Conservation (phyloP, 306 rosid species). For the Cyclanthera cordifolia region DNA sequence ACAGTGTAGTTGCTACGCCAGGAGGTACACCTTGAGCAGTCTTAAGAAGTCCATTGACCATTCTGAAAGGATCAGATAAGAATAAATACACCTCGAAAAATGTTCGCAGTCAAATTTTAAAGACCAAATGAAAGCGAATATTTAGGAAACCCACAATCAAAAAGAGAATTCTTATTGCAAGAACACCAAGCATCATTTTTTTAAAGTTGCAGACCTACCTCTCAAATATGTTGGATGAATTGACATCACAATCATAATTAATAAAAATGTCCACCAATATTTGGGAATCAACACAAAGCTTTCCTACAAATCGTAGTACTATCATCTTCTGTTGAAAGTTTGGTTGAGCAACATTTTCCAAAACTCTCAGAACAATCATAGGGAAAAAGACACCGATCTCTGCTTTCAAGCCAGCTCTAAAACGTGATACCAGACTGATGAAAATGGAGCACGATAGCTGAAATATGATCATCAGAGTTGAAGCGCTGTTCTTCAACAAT, state of each 20-base stretch:
- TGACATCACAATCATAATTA: constrained; percentile 98
- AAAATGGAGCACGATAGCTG: constrained; percentile 98
- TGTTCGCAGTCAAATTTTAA: constrained; percentile 3
- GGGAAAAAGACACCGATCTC: constrained; percentile 99
- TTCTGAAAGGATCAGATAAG: constrained; percentile 39
- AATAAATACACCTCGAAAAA: constrained; percentile 1
- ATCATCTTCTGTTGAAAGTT: constrained; percentile 98
- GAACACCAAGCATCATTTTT: constrained; percentile 1
- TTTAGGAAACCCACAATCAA: constrained; percentile 10
- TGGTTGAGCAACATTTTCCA: constrained; percentile 94
- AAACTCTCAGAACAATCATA: constrained; percentile 95
- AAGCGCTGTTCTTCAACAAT: constrained; percentile 94
- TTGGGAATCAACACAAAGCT: constrained; percentile 86
- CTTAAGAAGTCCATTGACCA: constrained; percentile 99
- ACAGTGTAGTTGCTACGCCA: constrained; percentile 70
- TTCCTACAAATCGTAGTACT: constrained; percentile 92
- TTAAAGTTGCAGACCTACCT: constrained; percentile 44
- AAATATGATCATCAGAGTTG: constrained; percentile 87
- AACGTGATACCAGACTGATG: constrained; percentile 95
- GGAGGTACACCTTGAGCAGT: constrained; percentile 99
- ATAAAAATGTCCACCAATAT: constrained; percentile 92
- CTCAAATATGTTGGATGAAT: constrained; percentile 97
- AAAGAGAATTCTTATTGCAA: constrained; percentile 17
- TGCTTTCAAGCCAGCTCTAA: constrained; percentile 94
- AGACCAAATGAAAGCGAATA: neutral